A percentile compares a stretch with the other conserved stretches of the same genome.
Conservation (phyloP, 2,329 filamentous ascomycete species). For the Aureobasidium sp. region DNA sequence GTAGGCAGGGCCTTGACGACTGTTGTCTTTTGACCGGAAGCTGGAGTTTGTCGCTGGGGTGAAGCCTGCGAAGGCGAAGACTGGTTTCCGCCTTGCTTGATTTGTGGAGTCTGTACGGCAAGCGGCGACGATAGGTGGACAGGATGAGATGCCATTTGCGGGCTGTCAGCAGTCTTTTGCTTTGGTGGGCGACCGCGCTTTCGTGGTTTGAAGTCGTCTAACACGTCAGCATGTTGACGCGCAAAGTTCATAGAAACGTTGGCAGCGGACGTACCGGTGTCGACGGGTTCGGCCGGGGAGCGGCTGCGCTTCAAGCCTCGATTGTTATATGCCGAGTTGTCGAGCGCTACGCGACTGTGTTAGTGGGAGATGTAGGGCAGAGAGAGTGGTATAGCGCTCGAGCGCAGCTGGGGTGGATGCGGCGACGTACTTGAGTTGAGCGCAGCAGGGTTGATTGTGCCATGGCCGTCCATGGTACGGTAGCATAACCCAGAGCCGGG, state of each 20-base stretch:
- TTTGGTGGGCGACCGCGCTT: constrained; percentile 60
- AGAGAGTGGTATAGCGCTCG: background rate
- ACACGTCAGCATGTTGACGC: constrained; percentile 21
- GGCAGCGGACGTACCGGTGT: constrained; percentile 9
- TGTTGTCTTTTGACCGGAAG: constrained; percentile 53
- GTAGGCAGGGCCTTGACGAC: constrained; percentile 92
- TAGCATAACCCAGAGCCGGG: constrained; percentile 10
- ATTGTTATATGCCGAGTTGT: constrained; percentile 34
- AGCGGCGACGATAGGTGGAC: constrained; percentile 42
- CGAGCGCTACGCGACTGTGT: constrained; percentile 13
- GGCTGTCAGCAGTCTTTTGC: constrained; percentile 52
- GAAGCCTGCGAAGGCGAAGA: constrained; percentile 53
- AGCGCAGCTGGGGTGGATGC: background rate
- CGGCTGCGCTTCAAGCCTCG: constrained; percentile 72
- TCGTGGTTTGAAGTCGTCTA: constrained; percentile 43
- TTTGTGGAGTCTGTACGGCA: constrained; percentile 48
- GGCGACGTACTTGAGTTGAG: constrained; percentile 64
- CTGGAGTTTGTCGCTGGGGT: constrained; percentile 70
- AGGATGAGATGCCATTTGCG: constrained; percentile 45
- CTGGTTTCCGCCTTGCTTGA: constrained; percentile 44
- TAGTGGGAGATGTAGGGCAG: background rate
- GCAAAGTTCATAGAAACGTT: background rate
- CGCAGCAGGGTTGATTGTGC: constrained; percentile 85
- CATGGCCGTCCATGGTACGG: constrained; percentile 60
- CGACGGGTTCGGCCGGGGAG: constrained; percentile 48